Percentiles rank a stretch among this genome's conserved stretches.
Evolutionary conservation across 2,329 filamentous ascomycete species (phyloP).

Genomic region (Hypoxylon sp.): DNA sequence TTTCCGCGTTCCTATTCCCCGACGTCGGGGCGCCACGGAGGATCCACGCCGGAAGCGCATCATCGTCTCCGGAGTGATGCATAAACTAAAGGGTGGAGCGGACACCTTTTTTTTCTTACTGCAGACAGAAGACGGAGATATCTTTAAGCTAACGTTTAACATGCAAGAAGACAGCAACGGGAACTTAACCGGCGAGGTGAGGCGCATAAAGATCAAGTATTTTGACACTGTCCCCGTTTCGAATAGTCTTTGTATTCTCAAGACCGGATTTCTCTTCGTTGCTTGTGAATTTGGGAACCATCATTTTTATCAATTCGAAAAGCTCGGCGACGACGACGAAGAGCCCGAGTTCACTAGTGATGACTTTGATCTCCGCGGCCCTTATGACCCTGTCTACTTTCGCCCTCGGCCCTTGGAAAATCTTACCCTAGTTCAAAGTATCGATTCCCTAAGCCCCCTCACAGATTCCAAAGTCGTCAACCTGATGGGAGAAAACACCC

Average conservation of each 20-base stretch:
- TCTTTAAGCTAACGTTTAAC: slow-evolving; percentile 96
- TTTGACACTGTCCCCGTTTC: slow-evolving; percentile 96
- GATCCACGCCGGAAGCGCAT: slow-evolving; percentile 91
- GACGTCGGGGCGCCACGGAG: slow-evolving; percentile 88
- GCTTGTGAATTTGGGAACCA: slow-evolving; percentile 94
- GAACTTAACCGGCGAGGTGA: slow-evolving; percentile 84
- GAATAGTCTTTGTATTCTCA: slow-evolving; percentile 89
- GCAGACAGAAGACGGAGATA: slow-evolving; percentile 95
- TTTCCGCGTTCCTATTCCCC: slow-evolving; percentile 89
- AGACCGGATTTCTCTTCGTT: slow-evolving; percentile 94
- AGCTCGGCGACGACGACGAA: slow-evolving; percentile 94
- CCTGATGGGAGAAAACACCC: slow-evolving; percentile 90
- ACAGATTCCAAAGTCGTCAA: slow-evolving; percentile 94
- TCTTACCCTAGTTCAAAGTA: slow-evolving; percentile 84
- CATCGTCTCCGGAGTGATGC: slow-evolving; percentile 93
- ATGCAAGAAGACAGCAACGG: slow-evolving; percentile 87
- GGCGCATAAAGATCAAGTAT: slow-evolving; percentile 91
- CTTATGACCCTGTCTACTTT: slow-evolving; percentile 87
- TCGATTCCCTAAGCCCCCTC: slow-evolving; percentile 91
- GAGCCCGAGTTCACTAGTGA: slow-evolving; percentile 90
- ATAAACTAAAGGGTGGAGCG: slow-evolving; percentile 85
- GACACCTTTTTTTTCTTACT: slow-evolving; percentile 97
- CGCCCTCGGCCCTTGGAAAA: slow-evolving; percentile 84
- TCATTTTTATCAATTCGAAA: slow-evolving; percentile 96
- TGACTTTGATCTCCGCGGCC: slow-evolving; percentile 80